Conservation (phyloP, 495 filamentous ascomycete species). For the Tuber indicum region DNA sequence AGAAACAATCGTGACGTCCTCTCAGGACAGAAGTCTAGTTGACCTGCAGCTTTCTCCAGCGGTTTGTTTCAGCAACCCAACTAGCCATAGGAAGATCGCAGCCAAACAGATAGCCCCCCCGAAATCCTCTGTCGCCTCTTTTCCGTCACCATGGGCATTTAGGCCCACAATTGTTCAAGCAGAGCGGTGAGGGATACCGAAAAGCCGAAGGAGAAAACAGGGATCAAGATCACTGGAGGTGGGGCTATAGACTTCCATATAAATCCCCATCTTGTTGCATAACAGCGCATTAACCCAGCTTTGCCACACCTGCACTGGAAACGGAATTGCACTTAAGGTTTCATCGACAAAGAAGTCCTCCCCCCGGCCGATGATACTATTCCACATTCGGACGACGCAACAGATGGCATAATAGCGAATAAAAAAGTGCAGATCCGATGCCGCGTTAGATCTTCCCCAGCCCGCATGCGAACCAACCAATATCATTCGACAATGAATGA, state of each 20-base stretch:
- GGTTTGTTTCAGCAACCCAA: neutral
- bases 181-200: neutral
- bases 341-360: neutral
- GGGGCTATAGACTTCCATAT: neutral
- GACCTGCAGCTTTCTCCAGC: neutral
- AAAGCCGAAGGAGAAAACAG: neutral
- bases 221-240: neutral
- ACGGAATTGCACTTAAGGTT: neutral
- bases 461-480: neutral
- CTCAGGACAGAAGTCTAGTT: neutral
- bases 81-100: neutral
- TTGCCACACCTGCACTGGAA: neutral
- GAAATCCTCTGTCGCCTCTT: neutral
- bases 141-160: neutral
- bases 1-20: neutral
- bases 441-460: neutral
- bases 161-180: neutral
- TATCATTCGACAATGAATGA: neutral
- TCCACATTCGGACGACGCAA: neutral
- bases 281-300: neutral
- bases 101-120: neutral
- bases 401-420: neutral
- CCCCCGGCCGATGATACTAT: neutral
- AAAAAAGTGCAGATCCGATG: neutral
- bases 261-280: neutral